Conservation (phyloP, 2,329 filamentous ascomycete genomes). For the Pseudopyricularia cyperi region DNA sequence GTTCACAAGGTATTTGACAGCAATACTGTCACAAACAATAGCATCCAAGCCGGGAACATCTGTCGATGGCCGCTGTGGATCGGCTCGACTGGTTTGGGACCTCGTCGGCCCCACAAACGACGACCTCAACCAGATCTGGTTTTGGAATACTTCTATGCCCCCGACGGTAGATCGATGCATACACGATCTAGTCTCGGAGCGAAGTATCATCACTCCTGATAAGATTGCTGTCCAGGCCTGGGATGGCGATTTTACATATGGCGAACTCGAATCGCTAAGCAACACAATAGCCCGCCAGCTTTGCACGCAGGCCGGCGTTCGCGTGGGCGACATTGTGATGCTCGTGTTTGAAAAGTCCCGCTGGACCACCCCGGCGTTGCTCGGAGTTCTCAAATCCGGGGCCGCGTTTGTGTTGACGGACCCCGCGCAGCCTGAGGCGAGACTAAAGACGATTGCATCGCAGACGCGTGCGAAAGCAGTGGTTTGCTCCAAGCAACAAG, state of each 20-base stretch:
- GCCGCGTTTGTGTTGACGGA: slow-evolving; percentile 12
- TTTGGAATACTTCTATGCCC: slow-evolving; percentile 29
- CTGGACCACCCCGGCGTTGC: slow-evolving; percentile 10
- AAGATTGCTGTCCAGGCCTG: slow-evolving; percentile 32
- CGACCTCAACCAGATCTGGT: slow-evolving; percentile 30
- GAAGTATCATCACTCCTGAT: slow-evolving; percentile 21
- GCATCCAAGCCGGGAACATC: background rate
- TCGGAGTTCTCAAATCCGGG: slow-evolving; percentile 12
- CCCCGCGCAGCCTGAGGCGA: slow-evolving; percentile 8
- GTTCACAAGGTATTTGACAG: slow-evolving; percentile 1
- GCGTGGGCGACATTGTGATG: slow-evolving; percentile 27
- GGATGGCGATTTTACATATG: slow-evolving; percentile 34
- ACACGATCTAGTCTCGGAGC: slow-evolving; percentile 31
- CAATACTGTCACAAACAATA: background rate
- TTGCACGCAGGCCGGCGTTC: slow-evolving; percentile 17
- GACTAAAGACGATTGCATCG: slow-evolving; percentile 8
- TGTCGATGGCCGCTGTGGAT: background rate
- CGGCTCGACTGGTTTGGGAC: slow-evolving; percentile 1
- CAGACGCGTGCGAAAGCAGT: slow-evolving; percentile 8
- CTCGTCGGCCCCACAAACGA: slow-evolving; percentile 12
- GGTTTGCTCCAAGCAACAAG: slow-evolving; percentile 7
- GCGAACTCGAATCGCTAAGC: slow-evolving; percentile 27
- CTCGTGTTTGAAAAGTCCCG: slow-evolving; percentile 12
- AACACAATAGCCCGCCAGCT: slow-evolving; percentile 26
- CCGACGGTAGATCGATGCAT: slow-evolving; percentile 26